Evolutionary conservation across 2,329 filamentous ascomycete genomes (phyloP), one percentile per base, ranked within the genome.

Genomic region (Mycosphaerella arachidis): DNA sequence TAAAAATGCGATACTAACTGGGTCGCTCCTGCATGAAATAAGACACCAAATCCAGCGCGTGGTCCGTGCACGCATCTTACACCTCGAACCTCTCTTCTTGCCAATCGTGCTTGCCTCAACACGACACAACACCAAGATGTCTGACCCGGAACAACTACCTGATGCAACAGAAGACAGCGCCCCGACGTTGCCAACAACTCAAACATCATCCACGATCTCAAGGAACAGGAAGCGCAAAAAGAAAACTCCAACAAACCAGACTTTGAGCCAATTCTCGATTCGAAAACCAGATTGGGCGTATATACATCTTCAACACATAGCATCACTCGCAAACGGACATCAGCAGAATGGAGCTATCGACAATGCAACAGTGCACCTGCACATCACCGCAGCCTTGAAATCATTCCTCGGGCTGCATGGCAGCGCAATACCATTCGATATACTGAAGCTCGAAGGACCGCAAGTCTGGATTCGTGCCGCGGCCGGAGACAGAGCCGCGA

Each of bases 331-430:
- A 56, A 12, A 59, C 18, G 29, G 13, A 37, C 7, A 13, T 24
- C 37, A 16, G 12, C 52, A 40, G 31, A 29, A 31, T 52, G n/a
- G 20, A 37, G 43, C 45, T 31, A 29, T 90, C 6, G 88, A 92
- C 73, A 76, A 80, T 2, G 75, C 91, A 2, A 86, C 86, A 40
- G 79, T 83, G 18, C 84, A 84, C 35, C 78, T 84, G 0, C 86
- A 89, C 69, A 83, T 89, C 66, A 84, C 82, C 1, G 73, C 81
- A 0, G 86, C 89, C 0, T 76, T 93, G 7, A 78, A 78, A 1
- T 83, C 88, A 62, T 92, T 90, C 67, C 82, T 93, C 1, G 90
- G 90, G 20, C 75, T 84, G 18, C 86, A 84, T 0, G 90, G 90
- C 10, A 76, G 81, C 1, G 85, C 84, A 10, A 86, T 92, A 3